phyloP scores from a whole-genome alignment of 495 filamentous ascomycete genomes.

The Penicillium soppii region DNA sequence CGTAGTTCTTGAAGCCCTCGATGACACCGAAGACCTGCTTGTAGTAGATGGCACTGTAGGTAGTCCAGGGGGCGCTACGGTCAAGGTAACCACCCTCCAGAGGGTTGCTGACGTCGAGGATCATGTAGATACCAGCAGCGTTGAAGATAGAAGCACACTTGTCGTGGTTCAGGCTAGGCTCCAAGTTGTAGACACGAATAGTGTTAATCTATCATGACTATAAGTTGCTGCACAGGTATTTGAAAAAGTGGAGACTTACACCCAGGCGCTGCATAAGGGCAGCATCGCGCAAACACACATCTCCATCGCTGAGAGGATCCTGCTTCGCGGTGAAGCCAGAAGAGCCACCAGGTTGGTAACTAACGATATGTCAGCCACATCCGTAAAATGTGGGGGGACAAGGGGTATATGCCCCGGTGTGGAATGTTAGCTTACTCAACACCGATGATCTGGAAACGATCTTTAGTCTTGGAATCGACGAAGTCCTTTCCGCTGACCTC shows the following conservation, averaged over 20 bases:
- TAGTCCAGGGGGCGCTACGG: constrained; percentile 61
- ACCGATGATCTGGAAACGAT: constrained; percentile 86
- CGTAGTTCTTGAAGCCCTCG: constrained; percentile 91
- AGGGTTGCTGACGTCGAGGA: constrained; percentile 88
- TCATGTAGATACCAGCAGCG: constrained; percentile 71
- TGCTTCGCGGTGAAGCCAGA: constrained; percentile 67
- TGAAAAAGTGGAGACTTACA: constrained; percentile 29
- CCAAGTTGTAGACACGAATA: constrained; percentile 91
- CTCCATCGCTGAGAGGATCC: constrained; percentile 75
- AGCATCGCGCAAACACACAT: constrained; percentile 83
- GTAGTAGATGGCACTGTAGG: constrained; percentile 75
- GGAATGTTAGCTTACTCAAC: constrained; percentile 71
- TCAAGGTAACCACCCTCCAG: constrained; percentile 72
- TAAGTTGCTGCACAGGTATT: constrained; percentile 1
- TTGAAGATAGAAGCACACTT: constrained; percentile 92
- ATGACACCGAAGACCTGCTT: constrained; percentile 85
- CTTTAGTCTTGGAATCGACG: constrained; percentile 72
- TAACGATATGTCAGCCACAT: constrained; percentile 26
- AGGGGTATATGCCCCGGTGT: background rate
- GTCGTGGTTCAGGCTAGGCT: constrained; percentile 82
- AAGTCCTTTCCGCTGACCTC: constrained; percentile 77
- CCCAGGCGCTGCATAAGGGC: constrained; percentile 85
- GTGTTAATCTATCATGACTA: constrained; percentile 64
- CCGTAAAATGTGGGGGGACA: background rate
- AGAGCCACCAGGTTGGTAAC: constrained; percentile 88